Conservation (phyloP, 306 rosid species). For the Prunus armeniaca region DNA sequence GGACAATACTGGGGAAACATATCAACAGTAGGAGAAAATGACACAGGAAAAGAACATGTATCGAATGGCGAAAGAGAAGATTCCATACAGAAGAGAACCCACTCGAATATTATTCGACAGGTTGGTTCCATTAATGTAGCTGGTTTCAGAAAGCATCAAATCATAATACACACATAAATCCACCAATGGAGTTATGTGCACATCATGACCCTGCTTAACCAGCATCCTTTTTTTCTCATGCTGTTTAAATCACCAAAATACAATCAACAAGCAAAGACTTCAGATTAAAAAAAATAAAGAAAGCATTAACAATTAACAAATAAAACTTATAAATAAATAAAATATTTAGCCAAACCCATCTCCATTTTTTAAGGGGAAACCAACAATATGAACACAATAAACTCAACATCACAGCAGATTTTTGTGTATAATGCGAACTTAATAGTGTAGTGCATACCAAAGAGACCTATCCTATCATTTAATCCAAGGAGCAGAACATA, state of each 20-base stretch:
- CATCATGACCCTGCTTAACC: constrained; percentile 30
- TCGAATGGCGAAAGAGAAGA: constrained; percentile 38
- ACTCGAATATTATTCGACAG: constrained; percentile 28
- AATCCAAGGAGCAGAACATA: background rate
- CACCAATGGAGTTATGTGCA: background rate
- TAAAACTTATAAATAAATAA: too few relatives aligned
- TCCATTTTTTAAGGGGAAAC: background rate
- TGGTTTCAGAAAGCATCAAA: constrained; percentile 26
- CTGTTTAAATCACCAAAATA: background rate
- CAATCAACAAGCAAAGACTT: background rate
- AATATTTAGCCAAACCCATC: background rate
- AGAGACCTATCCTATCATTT: background rate
- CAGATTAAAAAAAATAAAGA: background rate
- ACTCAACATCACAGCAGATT: background rate
- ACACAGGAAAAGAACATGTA: constrained; percentile 3
- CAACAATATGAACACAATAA: background rate
- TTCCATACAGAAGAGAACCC: constrained; percentile 25
- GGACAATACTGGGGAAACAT: background rate
- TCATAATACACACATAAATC: constrained; percentile 2
- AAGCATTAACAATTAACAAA: background rate
- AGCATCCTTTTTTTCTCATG: constrained; percentile 15
- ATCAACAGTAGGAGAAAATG: constrained; percentile 24
- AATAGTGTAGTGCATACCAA: background rate
- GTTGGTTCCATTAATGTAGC: constrained; percentile 22
- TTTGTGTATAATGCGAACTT: background rate